Percentiles rank a stretch among this genome's conserved stretches.
Evolutionary conservation across 345 rosid species (phyloP).

Genomic region (Eucalyptus tenuipes): DNA sequence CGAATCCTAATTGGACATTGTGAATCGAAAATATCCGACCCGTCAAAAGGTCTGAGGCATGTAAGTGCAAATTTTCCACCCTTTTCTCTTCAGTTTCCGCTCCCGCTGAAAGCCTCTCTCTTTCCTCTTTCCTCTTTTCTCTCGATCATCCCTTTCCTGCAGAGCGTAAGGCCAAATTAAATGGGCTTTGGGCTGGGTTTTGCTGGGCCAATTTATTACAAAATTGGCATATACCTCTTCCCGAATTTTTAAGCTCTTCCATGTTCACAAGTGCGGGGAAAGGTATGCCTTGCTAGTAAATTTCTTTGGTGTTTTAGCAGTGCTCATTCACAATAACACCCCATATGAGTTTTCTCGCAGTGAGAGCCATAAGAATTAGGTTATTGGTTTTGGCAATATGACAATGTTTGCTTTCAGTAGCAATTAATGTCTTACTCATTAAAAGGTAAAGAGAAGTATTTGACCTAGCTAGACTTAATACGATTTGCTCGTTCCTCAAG

Average conservation of each 20-base stretch:
- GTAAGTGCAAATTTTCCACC: background rate
- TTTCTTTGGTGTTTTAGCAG: background rate
- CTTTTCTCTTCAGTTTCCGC: background rate
- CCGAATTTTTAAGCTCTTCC: background rate
- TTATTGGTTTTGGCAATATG: background rate
- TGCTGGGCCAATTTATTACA: background rate
- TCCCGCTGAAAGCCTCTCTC: background rate
- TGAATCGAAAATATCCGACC: background rate
- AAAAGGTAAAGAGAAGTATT: slow-evolving; percentile 50
- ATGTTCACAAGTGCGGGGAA: background rate
- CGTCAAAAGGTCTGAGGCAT: background rate
- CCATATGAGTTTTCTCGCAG: background rate
- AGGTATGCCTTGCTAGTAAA: background rate
- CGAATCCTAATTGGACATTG: background rate
- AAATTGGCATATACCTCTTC: background rate
- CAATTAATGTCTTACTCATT: background rate
- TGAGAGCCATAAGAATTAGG: background rate
- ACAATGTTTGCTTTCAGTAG: background rate
- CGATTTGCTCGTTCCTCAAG: background rate
- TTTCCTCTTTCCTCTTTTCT: background rate
- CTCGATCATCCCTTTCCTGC: background rate
- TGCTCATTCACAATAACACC: background rate
- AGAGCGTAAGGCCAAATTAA: background rate
- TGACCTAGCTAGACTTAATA: slow-evolving; percentile 38
- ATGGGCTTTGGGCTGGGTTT: background rate